Evolutionary conservation across 148 eudicot species (phyloP).

Genomic region (Rhododendron williamsianum): DNA sequence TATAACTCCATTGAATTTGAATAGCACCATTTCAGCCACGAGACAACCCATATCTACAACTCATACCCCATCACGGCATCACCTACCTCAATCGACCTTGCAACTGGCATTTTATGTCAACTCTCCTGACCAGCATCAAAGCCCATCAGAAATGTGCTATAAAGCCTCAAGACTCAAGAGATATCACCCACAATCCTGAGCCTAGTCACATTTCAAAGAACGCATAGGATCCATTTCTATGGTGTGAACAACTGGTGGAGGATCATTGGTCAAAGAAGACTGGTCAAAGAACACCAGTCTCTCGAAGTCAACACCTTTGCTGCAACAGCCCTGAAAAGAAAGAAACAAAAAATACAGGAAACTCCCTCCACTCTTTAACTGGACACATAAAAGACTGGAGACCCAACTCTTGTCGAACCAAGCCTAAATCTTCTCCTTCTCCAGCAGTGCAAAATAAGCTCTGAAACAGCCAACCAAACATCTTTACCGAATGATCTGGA

Average conservation of each 20-base stretch:
- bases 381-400: neutral
- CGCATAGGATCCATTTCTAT: neutral
- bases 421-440: neutral
- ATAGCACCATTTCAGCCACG: neutral
- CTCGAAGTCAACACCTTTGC: neutral
- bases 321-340: neutral
- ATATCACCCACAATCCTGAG: neutral
- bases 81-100: neutral
- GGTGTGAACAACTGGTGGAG: neutral
- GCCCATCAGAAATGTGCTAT: neutral
- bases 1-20: neutral
- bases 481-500: neutral
- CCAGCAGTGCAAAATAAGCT: neutral
- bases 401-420: neutral
- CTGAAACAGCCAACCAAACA: neutral
- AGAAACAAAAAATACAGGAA: neutral
- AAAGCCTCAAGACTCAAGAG: neutral
- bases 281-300: neutral
- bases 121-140: neutral
- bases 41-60: neutral
- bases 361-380: neutral
- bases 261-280: neutral
- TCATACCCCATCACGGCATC: neutral
- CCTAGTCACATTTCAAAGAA: neutral
- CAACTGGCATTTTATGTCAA: neutral